phyloP scores from a whole-genome alignment of 1,284 basidiomycete genomes.

The Trichosporon sp. region DNA sequence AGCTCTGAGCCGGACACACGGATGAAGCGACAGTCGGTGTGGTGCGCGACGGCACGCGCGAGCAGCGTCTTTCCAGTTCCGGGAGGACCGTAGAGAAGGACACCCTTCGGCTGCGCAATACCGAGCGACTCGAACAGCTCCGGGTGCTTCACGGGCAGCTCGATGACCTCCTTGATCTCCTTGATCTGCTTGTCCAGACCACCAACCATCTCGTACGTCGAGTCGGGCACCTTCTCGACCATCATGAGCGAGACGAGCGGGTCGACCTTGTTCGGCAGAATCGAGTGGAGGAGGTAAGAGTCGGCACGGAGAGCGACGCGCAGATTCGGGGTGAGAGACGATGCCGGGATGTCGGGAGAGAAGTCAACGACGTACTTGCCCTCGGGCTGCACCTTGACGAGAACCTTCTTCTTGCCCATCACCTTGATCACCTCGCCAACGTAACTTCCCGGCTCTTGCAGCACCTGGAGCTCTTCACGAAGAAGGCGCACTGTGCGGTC shows the following conservation, averaged over 20 bases:
- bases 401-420: constrained; percentile 98
- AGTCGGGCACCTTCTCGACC: constrained; percentile 99
- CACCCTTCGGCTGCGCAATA: constrained; percentile 97
- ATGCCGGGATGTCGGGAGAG: constrained; percentile 82
- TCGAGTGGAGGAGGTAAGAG: constrained; percentile 90
- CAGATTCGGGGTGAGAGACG: constrained; percentile 77
- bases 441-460: constrained; percentile 96
- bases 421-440: constrained; percentile 98
- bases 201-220: constrained; percentile 99
- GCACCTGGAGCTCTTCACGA: constrained; percentile 88
- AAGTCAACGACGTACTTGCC: constrained; percentile 99
- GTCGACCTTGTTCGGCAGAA: constrained; percentile 93
- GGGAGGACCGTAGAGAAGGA: constrained; percentile 92
- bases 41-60: constrained; percentile 92
- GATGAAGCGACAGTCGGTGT: constrained; percentile 98
- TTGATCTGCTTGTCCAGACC: constrained; percentile 98
- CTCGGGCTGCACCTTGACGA: constrained; percentile 98
- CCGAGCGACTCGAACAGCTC: constrained; percentile 95
- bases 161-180: constrained; percentile 99
- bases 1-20: constrained; percentile 92
- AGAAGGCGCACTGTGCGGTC: constrained; percentile 68
- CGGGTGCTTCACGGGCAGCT: constrained; percentile 96
- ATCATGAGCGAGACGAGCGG: constrained; percentile 97
- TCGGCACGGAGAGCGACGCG: constrained; percentile 96
- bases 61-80: constrained; percentile 96